phyloP scores from a whole-genome alignment of 78 protist species.

The Emiliania huxleyi region DNA sequence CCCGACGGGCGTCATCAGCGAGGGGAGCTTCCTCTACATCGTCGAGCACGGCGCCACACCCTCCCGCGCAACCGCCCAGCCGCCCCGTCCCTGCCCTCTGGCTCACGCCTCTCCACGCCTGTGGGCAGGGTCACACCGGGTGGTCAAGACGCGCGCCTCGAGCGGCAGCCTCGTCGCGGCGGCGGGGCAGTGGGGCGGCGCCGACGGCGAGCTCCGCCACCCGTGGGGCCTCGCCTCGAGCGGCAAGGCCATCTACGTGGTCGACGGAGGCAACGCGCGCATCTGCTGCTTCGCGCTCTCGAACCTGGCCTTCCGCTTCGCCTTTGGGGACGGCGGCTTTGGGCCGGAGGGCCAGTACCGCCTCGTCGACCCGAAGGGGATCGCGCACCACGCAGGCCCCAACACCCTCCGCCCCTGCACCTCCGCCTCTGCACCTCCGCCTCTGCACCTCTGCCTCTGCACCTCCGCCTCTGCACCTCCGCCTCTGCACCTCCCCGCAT shows the following conservation, averaged over 20 bases:
- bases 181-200: not conserved
- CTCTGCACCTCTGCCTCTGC: no score
- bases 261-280: not conserved
- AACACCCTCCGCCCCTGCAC: no score
- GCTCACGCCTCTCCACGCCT: no score
- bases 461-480: no score
- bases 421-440: no score
- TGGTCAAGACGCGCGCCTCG: not conserved
- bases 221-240: not conserved
- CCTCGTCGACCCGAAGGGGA: not conserved
- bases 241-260: not conserved
- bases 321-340: not conserved
- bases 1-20: not conserved
- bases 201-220: not conserved
- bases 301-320: not conserved
- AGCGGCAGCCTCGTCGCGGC: not conserved
- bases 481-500: no score
- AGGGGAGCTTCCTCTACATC: not conserved
- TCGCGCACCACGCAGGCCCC: not conserved
- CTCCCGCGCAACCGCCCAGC: no score
- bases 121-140: not conserved
- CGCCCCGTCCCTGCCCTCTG: no score
- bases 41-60: no score
- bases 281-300: not conserved
- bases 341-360: not conserved